These are phyloP conservation scores for Suillus cothurnatus DNA, from an alignment of 768 basidiomycete genomes.

Conservation along the genomic window DNA sequence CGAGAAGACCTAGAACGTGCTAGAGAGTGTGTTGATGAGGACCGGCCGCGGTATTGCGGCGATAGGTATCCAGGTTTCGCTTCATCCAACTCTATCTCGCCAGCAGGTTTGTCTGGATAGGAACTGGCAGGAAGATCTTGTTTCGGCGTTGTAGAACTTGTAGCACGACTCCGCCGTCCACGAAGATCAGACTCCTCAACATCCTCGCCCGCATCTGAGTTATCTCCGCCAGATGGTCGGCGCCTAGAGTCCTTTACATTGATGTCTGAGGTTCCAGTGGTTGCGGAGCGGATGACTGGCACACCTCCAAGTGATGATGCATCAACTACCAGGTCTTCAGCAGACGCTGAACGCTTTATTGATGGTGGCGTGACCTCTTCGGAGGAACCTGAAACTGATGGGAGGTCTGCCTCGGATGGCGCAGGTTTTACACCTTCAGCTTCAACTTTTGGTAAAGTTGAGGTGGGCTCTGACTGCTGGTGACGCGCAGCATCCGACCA, in stretches of 20 bases:
- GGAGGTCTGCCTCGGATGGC: slow-evolving; percentile 24
- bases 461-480: slow-evolving; percentile 28
- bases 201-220: slow-evolving; percentile 25
- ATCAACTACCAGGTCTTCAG: slow-evolving; percentile 29
- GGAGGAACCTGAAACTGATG: slow-evolving; percentile 39
- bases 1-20: slow-evolving; percentile 33
- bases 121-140: slow-evolving; percentile 26
- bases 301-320: slow-evolving; percentile 26
- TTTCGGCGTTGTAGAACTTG: slow-evolving; percentile 25
- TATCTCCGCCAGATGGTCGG: slow-evolving; percentile 48
- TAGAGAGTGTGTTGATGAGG: slow-evolving; percentile 49
- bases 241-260: slow-evolving; percentile 37
- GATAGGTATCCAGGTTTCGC: slow-evolving; percentile 21
- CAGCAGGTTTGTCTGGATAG: slow-evolving; percentile 9
- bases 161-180: slow-evolving; percentile 28
- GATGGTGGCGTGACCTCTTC: slow-evolving; percentile 13
- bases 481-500: slow-evolving; percentile 74
- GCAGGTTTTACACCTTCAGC: slow-evolving; percentile 9
- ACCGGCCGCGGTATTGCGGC: slow-evolving; percentile 33
- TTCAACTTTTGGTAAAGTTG: slow-evolving; percentile 12
- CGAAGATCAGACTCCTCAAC: slow-evolving; percentile 27
- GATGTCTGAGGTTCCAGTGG: slow-evolving; percentile 24
- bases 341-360: slow-evolving; percentile 32
- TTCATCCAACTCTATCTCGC: slow-evolving; percentile 22
- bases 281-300: slow-evolving; percentile 24